Conservation (phyloP, 345 rosid genomes). For the Salix caprea region DNA sequence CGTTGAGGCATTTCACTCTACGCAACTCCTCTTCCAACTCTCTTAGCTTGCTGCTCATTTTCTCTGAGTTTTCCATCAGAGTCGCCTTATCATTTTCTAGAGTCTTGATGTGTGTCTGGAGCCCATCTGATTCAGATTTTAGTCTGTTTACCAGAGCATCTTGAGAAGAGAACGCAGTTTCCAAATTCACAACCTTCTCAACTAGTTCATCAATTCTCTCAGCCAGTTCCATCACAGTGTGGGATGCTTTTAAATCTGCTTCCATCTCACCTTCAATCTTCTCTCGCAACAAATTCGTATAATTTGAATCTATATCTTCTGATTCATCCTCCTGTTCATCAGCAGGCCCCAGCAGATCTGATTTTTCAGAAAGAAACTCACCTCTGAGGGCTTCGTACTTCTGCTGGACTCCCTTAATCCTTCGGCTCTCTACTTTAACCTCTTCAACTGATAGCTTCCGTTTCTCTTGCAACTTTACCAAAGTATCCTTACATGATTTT, state of each 20-base stretch:
- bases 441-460: slow-evolving; percentile 52
- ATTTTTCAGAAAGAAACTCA: slow-evolving; percentile 15
- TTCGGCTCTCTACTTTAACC: slow-evolving; percentile 42
- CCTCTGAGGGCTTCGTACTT: slow-evolving; percentile 39
- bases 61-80: slow-evolving; percentile 37
- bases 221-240: slow-evolving; percentile 50
- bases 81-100: slow-evolving; percentile 61
- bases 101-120: slow-evolving; percentile 43
- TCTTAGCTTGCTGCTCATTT: slow-evolving; percentile 37
- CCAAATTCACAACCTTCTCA: slow-evolving; percentile 59
- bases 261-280: slow-evolving; percentile 33
- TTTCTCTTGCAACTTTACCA: slow-evolving; percentile 51
- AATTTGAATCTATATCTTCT: neutral
- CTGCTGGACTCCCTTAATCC: slow-evolving; percentile 42
- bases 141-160: slow-evolving; percentile 51
- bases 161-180: slow-evolving; percentile 57
- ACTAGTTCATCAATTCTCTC: slow-evolving; percentile 76
- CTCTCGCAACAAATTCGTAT: slow-evolving; percentile 28
- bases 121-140: slow-evolving; percentile 53
- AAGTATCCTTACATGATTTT: slow-evolving; percentile 61
- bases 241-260: slow-evolving; percentile 20
- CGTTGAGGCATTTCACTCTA: slow-evolving; percentile 45
- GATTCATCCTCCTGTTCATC: slow-evolving; percentile 16
- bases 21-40: slow-evolving; percentile 58
- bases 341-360: slow-evolving; percentile 13